Evolutionary conservation across 768 basidiomycete genomes (phyloP), one percentile per base, ranked within the genome.

Genomic region (Saitozyma sp.): DNA sequence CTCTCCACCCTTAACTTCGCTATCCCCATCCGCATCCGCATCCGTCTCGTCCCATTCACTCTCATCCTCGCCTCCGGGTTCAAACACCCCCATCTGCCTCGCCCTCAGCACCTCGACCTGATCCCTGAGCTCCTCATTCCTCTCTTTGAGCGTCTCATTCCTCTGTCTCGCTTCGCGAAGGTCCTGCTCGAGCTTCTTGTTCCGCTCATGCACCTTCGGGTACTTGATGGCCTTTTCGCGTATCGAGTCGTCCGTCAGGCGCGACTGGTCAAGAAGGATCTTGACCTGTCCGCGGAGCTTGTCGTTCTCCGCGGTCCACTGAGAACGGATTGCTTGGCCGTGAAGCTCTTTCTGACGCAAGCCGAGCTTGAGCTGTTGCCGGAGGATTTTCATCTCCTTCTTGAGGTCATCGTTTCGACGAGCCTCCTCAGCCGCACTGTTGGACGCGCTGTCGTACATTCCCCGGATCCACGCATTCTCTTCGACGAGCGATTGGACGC

Each of bases 241-340:
- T 1, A 76, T 41, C 0, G n/a, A 48, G 50, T 76, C 75, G 49
- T 66, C 74, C 2, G 75, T 76, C 42, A 54, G 41, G 9, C 71
- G 49, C 20, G 67, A 51, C 61, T 76, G 74, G 29, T 69, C 62
- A 6, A 71, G 61, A 11, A 73, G 40, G 41, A 76, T 46, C n/a
- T 66, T 59, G 41, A 57, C 50, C 50, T 70, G 54, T 2, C 37
- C 46, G 37, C 52, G 50, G 37, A 70, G 51, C 39, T 59, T 17
- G 7, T 8, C n/a, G 7, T 46, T 57, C 17, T 70, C 67, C 1
- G 45, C 45, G 45, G 45, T 13, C 45, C 45, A 17, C 45, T 46
- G 38, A 8, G 56, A 45, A n/a, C 54, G 20, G 40, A 67, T 50
- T 2, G 69, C 63, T 1, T 62, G 40, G 39, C 16, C 17, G 51